Conservation (phyloP, 352 stramenopile genomes). For the Phytophthora multivora region DNA sequence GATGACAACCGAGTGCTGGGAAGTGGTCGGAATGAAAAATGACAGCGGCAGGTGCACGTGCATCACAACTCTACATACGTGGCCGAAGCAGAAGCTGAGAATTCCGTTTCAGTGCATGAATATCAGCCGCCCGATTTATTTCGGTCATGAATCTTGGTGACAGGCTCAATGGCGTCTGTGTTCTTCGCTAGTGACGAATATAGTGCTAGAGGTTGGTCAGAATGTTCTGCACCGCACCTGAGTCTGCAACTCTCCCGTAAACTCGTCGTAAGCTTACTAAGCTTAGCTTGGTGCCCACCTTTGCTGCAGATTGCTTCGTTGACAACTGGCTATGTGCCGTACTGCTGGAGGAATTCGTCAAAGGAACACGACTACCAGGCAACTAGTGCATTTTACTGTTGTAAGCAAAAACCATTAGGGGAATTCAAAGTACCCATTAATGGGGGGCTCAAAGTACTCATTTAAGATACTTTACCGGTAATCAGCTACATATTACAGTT, state of each 20-base stretch:
- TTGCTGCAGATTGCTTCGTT: too few relatives aligned
- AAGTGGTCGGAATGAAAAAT: slow-evolving; percentile 29
- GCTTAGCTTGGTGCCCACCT: too few relatives aligned
- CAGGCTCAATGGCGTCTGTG: background rate
- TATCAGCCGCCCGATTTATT: slow-evolving; percentile 11
- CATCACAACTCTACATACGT: background rate
- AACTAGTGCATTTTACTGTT: too few relatives aligned
- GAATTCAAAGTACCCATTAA: too few relatives aligned
- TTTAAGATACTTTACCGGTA: too few relatives aligned
- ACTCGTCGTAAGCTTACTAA: too few relatives aligned
- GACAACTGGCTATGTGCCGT: too few relatives aligned
- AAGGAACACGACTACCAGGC: too few relatives aligned
- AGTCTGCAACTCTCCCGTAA: background rate
- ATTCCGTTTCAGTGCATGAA: slow-evolving; percentile 13
- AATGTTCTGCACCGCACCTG: slow-evolving; percentile 9
- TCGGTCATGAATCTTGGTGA: slow-evolving; percentile 9
- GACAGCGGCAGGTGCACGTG: background rate
- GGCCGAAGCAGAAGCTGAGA: slow-evolving; percentile 9
- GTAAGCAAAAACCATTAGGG: too few relatives aligned
- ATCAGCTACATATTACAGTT: too few relatives aligned
- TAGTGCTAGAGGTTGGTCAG: slow-evolving; percentile 9
- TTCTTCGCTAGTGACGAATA: slow-evolving; percentile 18
- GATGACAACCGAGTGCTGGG: background rate
- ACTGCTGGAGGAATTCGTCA: too few relatives aligned
- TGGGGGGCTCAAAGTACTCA: too few relatives aligned